Evolutionary conservation across 75 land plant genomes (phyloP), one percentile per base, ranked within the genome.

Genomic region (Cunninghamia lanceolata): DNA sequence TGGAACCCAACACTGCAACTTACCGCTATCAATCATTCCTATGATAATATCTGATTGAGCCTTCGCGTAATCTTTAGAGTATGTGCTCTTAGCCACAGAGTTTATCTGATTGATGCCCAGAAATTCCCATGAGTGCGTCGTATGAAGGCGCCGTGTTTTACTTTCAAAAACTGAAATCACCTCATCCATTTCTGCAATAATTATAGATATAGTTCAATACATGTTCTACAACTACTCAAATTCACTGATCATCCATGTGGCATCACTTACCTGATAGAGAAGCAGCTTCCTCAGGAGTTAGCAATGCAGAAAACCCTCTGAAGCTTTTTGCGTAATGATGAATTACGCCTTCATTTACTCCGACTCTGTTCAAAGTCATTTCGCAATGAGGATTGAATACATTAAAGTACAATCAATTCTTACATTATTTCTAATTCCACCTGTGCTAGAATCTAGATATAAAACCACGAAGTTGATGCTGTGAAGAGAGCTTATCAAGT

Each of bases 81-180:
- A 25, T 19, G 28, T 46, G 25, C 13, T 73, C 0, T 39, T 76
- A 59, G 7, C 54, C 39, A 59, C n/a, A 25, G 73, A 34, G 9
- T 91, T 77, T 52, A 89, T 43, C n/a, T 83, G 28, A 21, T 79
- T 40, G 63, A 91, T 25, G 13, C 91, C 93, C 66, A 93, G 36
- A 70, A 92, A 95, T 38, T 93, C 90, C 96, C 96, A 95, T 1
- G 96, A 92, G 32, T 78, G 93, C 14, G 96, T 92, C 30, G 93
- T 93, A 30, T 90, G 91, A 28, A 92, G 39, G 25, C 17, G 47
- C 11, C 56, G 45, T n/a, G 73, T 87, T 70, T 66, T 86, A 79
- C 93, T 95, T 25, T 89, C 87, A 78, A 93, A 93, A 0, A 93
- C 93, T 38, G 94, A 93, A 47, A 95, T 70, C 4, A 95, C 93